These are phyloP conservation scores for Populus trichocarpa DNA, from an alignment of 441 rosid genomes.

Conservation along the genomic window DNA sequence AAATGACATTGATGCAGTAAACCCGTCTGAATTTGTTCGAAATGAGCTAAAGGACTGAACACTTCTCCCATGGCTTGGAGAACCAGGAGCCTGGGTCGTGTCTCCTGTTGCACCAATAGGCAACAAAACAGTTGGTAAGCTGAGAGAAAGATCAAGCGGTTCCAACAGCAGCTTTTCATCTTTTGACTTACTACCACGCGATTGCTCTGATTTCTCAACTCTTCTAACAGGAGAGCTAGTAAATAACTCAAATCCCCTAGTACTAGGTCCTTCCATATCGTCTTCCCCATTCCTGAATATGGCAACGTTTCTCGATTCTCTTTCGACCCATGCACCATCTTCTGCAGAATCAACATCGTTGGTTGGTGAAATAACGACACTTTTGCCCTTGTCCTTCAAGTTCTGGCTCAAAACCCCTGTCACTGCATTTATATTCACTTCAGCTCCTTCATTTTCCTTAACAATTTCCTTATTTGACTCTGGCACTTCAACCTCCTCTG, in stretches of 20 bases:
- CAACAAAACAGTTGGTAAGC: constrained; percentile 83
- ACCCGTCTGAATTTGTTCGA: constrained; percentile 75
- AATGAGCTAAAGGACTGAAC: constrained; percentile 75
- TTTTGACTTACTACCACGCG: constrained; percentile 42
- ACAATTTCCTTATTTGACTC: constrained; percentile 34
- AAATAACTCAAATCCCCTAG: constrained; percentile 86
- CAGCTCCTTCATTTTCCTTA: constrained; percentile 28
- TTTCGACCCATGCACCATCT: constrained; percentile 39
- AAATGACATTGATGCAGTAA: constrained; percentile 88
- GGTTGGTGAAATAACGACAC: constrained; percentile 42
- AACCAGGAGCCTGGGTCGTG: constrained; percentile 49
- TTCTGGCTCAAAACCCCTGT: constrained; percentile 32
- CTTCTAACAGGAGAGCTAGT: constrained; percentile 64
- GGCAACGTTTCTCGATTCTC: constrained; percentile 35
- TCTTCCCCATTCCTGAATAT: constrained; percentile 34
- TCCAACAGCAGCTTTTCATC: constrained; percentile 65
- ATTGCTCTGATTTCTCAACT: constrained; percentile 44
- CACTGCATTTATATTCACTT: constrained; percentile 23
- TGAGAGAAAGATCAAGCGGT: constrained; percentile 90
- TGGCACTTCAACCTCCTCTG: constrained; percentile 33
- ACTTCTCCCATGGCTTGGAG: constrained; percentile 83
- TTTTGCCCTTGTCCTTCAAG: constrained; percentile 69
- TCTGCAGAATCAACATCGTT: constrained; percentile 34
- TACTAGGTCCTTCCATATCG: constrained; percentile 75
- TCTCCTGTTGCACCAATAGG: constrained; percentile 68